These are phyloP conservation scores for Ottelia alismoides DNA, from an alignment of 106 monocot genomes.

Conservation along the genomic window DNA sequence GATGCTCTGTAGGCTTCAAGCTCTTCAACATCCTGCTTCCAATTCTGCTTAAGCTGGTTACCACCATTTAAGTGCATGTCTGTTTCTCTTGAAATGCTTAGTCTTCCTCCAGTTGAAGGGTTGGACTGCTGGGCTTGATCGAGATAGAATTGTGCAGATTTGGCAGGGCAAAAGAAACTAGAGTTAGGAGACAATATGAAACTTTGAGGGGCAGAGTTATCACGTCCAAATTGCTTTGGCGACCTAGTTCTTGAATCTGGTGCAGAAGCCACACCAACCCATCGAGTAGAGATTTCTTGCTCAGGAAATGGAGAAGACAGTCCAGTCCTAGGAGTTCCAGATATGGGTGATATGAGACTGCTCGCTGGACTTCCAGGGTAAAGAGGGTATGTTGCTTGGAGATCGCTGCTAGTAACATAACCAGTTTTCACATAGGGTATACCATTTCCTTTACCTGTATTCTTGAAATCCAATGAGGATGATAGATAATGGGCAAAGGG, in stretches of 20 bases:
- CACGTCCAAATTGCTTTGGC: conserved; percentile 46
- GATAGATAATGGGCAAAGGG: conserved; percentile 88
- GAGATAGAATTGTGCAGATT: conserved; percentile 68
- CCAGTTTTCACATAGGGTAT: conserved; percentile 34
- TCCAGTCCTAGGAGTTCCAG: conserved; percentile 75
- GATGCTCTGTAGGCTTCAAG: conserved; percentile 96
- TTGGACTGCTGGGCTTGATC: conserved; percentile 36
- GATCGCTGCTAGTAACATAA: conserved; percentile 36
- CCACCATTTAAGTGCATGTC: conserved; percentile 4
- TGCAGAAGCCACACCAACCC: conserved; percentile 38
- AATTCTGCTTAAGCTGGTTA: conserved; percentile 32
- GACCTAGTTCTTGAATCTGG: conserved; percentile 31
- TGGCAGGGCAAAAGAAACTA: conserved; percentile 53
- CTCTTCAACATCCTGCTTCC: conserved; percentile 79
- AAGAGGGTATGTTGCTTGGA: conserved; percentile 73
- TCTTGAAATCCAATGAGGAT: conserved; percentile 49
- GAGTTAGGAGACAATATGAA: conserved; percentile 39
- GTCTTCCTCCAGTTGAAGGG: conserved; percentile 20
- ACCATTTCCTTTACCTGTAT: conserved; percentile 32
- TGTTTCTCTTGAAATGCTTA: conserved; percentile 23
- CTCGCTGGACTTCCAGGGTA: conserved; percentile 89
- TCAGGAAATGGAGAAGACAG: conserved; percentile 77
- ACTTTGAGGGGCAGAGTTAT: conserved; percentile 33
- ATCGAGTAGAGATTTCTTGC: conserved; percentile 30
- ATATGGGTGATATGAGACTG: conserved; percentile 90